Conservation (phyloP, 2,329 filamentous ascomycete genomes). For the Albophoma yamanashiensis region DNA sequence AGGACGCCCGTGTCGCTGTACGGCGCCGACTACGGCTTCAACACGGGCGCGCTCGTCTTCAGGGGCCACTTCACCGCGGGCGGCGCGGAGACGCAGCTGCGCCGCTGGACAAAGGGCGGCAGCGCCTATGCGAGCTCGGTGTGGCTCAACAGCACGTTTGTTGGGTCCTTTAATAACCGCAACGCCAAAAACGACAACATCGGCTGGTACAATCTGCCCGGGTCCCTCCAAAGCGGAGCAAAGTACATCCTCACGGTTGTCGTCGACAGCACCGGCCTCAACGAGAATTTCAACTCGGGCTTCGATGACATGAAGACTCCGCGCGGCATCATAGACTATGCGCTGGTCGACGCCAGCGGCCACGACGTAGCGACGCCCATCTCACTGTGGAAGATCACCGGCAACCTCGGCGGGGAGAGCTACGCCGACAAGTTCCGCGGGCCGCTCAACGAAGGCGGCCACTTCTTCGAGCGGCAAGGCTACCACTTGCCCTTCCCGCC, state of each 20-base stretch:
- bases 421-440: slow-evolving; percentile 50
- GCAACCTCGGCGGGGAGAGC: slow-evolving; percentile 55
- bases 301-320: slow-evolving; percentile 50
- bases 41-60: slow-evolving; percentile 58
- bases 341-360: slow-evolving; percentile 32
- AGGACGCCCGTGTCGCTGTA: slow-evolving; percentile 58
- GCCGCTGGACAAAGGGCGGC: slow-evolving; percentile 53
- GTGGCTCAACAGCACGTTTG: slow-evolving; percentile 52
- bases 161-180: slow-evolving; percentile 52
- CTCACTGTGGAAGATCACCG: slow-evolving; percentile 55
- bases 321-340: slow-evolving; percentile 52
- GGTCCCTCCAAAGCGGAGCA: slow-evolving; percentile 34
- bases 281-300: slow-evolving; percentile 54
- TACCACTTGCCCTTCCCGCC: slow-evolving; percentile 48
- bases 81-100: slow-evolving; percentile 47
- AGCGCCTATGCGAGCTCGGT: slow-evolving; percentile 54
- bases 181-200: slow-evolving; percentile 38
- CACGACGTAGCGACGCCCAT: slow-evolving; percentile 31
- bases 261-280: slow-evolving; percentile 62
- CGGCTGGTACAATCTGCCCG: slow-evolving; percentile 44
- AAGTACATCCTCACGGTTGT: slow-evolving; percentile 56
- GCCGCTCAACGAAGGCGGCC: slow-evolving; percentile 55
- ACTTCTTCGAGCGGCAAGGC: slow-evolving; percentile 53
- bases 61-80: slow-evolving; percentile 58
- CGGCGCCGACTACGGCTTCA: slow-evolving; percentile 62